phyloP scores from a whole-genome alignment of 805 yeast genomes.

The Saccharomycopsis babjevae region DNA sequence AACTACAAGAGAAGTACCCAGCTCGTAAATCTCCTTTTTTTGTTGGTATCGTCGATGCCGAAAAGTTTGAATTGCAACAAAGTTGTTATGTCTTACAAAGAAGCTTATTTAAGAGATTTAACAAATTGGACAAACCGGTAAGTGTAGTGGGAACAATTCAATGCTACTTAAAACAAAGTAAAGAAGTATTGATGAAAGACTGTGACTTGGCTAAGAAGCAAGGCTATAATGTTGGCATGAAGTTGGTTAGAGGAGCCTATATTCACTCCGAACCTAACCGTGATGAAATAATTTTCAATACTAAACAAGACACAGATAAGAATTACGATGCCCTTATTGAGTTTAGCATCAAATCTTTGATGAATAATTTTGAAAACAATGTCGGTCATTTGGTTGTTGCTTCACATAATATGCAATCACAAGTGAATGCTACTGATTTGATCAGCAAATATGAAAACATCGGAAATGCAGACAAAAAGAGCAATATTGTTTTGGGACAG shows the following conservation, averaged over 20 bases:
- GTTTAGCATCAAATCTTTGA: conserved; percentile 48
- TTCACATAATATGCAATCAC: conserved; percentile 78
- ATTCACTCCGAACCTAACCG: conserved; percentile 80
- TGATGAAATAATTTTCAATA: conserved; percentile 51
- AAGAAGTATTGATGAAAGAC: conserved; percentile 52
- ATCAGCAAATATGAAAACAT: conserved; percentile 29
- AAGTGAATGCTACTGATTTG: conserved; percentile 55
- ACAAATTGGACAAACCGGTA: conserved; percentile 45
- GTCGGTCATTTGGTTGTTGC: conserved; percentile 83
- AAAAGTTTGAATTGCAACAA: conserved; percentile 74
- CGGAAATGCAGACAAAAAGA: conserved; percentile 25
- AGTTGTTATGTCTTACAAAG: conserved; percentile 91
- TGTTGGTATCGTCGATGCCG: conserved; percentile 82
- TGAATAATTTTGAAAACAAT: conserved; percentile 31
- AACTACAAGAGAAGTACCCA: conserved; percentile 43
- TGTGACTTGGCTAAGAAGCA: conserved; percentile 49
- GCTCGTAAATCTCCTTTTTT: conserved; percentile 62
- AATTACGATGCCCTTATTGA: conserved; percentile 66
- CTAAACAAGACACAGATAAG: conserved; percentile 72
- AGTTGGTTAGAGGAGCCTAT: conserved; percentile 92
- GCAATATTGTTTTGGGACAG: conserved; percentile 79
- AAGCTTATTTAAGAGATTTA: conserved; percentile 62
- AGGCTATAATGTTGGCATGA: conserved; percentile 69
- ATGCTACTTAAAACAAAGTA: conserved; percentile 73
- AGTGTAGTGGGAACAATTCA: conserved; percentile 87